Evolutionary conservation across 148 eudicot genomes (phyloP).

Genomic region (Camellia granthamiana): DNA sequence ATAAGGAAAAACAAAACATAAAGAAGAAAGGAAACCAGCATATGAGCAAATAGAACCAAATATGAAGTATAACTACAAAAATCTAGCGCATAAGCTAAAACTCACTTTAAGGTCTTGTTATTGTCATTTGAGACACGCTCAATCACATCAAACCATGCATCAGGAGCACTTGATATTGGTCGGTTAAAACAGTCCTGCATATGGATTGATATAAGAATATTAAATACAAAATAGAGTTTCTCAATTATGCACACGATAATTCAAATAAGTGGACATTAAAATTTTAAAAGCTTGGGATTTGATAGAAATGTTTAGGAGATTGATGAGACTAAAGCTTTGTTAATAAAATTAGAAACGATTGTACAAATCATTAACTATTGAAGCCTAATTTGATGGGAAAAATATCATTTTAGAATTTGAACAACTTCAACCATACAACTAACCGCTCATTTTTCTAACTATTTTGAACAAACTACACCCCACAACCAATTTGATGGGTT

Average conservation of each 20-base stretch:
- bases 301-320: neutral
- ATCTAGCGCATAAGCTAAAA: constrained; percentile 4
- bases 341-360: neutral
- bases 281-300: too few species aligned
- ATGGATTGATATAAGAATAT: neutral
- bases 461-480: too few species aligned
- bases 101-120: constrained; percentile 91
- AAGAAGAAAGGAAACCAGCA: neutral
- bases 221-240: neutral
- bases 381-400: too few species aligned
- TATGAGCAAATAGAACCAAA: neutral
- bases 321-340: neutral
- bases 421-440: too few species aligned
- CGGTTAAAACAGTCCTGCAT: constrained; percentile 93
- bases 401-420: too few species aligned
- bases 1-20: neutral
- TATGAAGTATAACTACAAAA: neutral
- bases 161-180: constrained; percentile 95
- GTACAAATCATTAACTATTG: too few species aligned
- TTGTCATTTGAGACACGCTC: constrained; percentile 90
- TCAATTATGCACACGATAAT: neutral
- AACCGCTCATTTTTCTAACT: too few species aligned
- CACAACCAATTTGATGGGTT: too few species aligned
- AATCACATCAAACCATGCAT: constrained; percentile 97
- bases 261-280: neutral